These are phyloP conservation scores for Serendipita sp. DNA, from an alignment of 768 basidiomycete species.

Conservation along the genomic window DNA sequence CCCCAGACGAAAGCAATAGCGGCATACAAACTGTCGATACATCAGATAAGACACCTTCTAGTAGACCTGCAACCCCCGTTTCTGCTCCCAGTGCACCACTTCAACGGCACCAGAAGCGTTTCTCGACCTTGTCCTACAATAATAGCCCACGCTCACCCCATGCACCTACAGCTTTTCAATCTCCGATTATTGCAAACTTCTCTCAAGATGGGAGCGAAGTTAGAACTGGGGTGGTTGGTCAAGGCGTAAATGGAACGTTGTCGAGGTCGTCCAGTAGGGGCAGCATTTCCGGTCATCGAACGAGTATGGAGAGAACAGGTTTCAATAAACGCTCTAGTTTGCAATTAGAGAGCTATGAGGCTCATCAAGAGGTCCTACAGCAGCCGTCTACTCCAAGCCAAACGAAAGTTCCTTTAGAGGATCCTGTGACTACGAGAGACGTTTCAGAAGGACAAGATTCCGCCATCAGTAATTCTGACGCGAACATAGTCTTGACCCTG, in stretches of 20 bases:
- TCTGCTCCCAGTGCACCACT: neutral
- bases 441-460: neutral
- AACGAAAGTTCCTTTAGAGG: too few relatives aligned
- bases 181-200: neutral
- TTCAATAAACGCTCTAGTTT: neutral
- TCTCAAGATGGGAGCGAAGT: neutral
- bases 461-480: neutral
- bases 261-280: neutral
- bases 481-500: slow-evolving; percentile 27
- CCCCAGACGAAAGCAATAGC: too few relatives aligned
- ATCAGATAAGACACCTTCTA: neutral
- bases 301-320: neutral
- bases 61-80: neutral
- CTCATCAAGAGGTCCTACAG: neutral
- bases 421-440: too few relatives aligned
- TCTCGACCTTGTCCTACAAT: slow-evolving; percentile 18
- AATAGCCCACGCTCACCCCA: slow-evolving; percentile 17
- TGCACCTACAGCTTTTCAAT: neutral
- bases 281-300: neutral
- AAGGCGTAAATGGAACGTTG: neutral
- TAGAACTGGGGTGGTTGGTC: neutral
- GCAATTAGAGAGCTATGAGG: neutral
- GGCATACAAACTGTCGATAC: neutral
- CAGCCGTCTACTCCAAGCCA: neutral
- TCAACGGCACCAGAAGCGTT: slow-evolving; percentile 9